Evolutionary conservation across 192 early-diverging fungal species (phyloP).

Genomic region (Linnemannia schmuckeri): DNA sequence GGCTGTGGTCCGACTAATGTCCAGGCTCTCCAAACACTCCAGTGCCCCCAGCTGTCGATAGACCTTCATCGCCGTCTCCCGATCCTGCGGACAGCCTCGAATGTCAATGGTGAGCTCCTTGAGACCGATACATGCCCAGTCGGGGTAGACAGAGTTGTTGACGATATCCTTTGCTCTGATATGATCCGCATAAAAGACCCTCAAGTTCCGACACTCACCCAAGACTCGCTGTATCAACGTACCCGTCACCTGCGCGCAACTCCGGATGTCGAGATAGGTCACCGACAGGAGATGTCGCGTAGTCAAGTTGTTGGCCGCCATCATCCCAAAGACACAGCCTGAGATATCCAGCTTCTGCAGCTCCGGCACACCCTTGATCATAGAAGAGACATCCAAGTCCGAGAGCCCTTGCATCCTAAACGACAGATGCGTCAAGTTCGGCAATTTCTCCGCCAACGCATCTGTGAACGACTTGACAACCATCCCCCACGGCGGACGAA

Average conservation of each 20-base stretch:
- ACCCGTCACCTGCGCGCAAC: conserved; percentile 23
- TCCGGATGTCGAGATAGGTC: conserved; percentile 25
- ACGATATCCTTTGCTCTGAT: conserved; percentile 36
- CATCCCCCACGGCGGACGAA: conserved; percentile 13
- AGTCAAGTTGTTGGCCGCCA: conserved; percentile 38
- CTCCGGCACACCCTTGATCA: conserved; percentile 23
- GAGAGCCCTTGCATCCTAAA: not conserved
- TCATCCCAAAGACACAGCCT: conserved; percentile 26
- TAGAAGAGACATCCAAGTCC: conserved; percentile 7
- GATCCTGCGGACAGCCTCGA: conserved; percentile 23
- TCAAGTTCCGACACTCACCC: conserved; percentile 33
- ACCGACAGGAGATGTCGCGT: conserved; percentile 16
- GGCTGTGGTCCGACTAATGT: not conserved
- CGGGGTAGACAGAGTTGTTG: conserved; percentile 33
- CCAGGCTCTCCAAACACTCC: conserved; percentile 28
- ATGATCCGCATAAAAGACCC: conserved; percentile 17
- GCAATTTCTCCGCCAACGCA: conserved; percentile 3
- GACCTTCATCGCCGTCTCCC: not conserved
- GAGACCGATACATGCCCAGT: conserved; percentile 38
- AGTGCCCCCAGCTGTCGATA: conserved; percentile 28
- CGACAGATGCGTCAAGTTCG: conserved; percentile 17
- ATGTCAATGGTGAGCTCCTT: conserved; percentile 34
- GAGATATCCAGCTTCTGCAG: conserved; percentile 33
- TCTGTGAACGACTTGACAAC: conserved; percentile 2
- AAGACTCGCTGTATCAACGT: conserved; percentile 35